Base-by-base conservation (phyloP, 768 basidiomycete genomes). In the Auricularia cornea region DNA sequence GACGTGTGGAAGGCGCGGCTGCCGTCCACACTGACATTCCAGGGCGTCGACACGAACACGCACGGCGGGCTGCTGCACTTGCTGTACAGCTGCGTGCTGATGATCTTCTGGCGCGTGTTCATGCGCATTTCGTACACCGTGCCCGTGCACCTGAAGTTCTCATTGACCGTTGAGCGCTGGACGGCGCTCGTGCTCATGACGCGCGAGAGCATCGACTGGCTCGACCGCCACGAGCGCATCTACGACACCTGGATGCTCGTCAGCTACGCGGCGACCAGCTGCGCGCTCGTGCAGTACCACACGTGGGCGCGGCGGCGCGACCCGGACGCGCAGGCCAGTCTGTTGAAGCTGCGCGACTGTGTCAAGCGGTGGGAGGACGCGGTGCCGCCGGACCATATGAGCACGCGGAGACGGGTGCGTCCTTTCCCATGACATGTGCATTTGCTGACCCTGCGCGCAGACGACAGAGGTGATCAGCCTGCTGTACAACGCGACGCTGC, bases 81-180 rank as follows among this genome's bases (percentile, higher is more conserved):
- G 60, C 80, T 93, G 44, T 94, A 92, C 72, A 84, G 90, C 32
- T 93, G 91, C 70, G 87, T 98, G 52, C 88, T 87, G 68, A 97
- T 98, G 86, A 90, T 98, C 74, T 95, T 97, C 76, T 97, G 93
- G 87, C 89, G 96, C 59, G 94, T 97, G 33, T 98, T 98, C 79
- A 95, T 98, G 92, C 85, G 96, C 60, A 93, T 98, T 75, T 94
- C 92, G 63, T 98, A 97, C 77, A 82, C 86, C 23, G 90, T 92
- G 71, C 94, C 96, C 10, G 84, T 84, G 12, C 94, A 97, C 70
- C 83, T 96, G 70, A 94, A 90, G 71, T 94, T 96, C 69, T 82
- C 84, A 41, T 76, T 95, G 66, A 90, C 87, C 2, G 81, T 94
- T 30, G 87, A 88, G 69, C 83, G 86, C 66, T 97, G 92, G 93